Evolutionary conservation across 2,329 filamentous ascomycete species (phyloP).

Genomic region (Talaromyces verruculosus): DNA sequence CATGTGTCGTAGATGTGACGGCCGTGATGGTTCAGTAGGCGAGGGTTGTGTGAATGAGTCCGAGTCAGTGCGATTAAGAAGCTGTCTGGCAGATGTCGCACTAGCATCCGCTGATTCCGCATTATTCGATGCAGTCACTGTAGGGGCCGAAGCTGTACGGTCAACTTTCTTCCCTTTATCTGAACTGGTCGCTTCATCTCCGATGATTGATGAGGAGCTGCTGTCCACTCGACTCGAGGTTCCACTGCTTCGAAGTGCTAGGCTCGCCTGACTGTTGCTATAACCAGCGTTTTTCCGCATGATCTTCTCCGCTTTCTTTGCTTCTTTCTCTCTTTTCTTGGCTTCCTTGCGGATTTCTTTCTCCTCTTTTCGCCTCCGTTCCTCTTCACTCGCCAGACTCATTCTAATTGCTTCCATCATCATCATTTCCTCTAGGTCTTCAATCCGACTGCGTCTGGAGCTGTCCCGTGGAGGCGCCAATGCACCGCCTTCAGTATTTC

Average conservation of each 20-base stretch:
- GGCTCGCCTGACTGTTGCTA: conserved; percentile 59
- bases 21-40: conserved; percentile 56
- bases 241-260: conserved; percentile 56
- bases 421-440: conserved; percentile 97
- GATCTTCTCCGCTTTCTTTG: conserved; percentile 69
- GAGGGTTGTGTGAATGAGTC: conserved; percentile 37
- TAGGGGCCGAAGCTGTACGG: conserved; percentile 41
- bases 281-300: conserved; percentile 63
- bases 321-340: conserved; percentile 81
- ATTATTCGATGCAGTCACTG: conserved; percentile 7
- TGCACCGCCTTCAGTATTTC: conserved; percentile 33
- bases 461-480: conserved; percentile 49
- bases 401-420: conserved; percentile 93
- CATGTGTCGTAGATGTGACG: conserved; percentile 75
- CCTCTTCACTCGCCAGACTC: conserved; percentile 89
- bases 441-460: conserved; percentile 65
- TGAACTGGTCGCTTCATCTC: conserved; percentile 38
- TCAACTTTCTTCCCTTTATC: conserved; percentile 72
- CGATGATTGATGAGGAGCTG: conserved; percentile 39
- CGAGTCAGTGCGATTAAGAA: conserved; percentile 25
- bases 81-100: background rate
- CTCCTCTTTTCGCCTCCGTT: conserved; percentile 80
- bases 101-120: background rate
- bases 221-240: conserved; percentile 39
- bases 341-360: conserved; percentile 78